Evolutionary conservation across 1,284 basidiomycete species (phyloP).

Genomic region (Phellopilus nigrolimitatus): DNA sequence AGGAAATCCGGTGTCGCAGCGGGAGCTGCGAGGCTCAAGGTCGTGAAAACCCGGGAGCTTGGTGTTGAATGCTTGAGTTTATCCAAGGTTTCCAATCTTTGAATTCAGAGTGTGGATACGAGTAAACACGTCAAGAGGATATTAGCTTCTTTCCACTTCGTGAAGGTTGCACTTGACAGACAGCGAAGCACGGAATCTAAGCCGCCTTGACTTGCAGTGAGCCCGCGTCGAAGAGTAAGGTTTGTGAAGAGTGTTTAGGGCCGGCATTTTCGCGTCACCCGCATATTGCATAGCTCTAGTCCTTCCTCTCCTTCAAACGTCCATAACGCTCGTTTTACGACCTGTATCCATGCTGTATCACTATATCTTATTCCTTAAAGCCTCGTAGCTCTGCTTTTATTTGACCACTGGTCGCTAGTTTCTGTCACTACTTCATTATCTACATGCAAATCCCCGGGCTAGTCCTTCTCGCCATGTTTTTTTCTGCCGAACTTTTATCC

Average conservation of each 20-base stretch:
- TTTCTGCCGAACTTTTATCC: conserved; percentile 65
- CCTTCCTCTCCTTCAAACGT: neutral
- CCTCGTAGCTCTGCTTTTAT: neutral
- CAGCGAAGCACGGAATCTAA: neutral
- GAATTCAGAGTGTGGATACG: too few species aligned
- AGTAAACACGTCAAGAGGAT: too few species aligned
- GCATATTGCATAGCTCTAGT: neutral
- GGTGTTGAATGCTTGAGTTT: too few species aligned
- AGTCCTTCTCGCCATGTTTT: conserved; percentile 53
- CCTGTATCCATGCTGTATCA: neutral
- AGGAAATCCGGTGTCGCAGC: too few species aligned
- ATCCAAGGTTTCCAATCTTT: too few species aligned
- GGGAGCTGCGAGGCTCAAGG: too few species aligned
- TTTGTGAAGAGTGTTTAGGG: neutral
- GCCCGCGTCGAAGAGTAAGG: neutral
- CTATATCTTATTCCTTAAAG: neutral
- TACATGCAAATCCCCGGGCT: neutral
- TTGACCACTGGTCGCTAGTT: too few species aligned
- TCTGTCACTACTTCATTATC: neutral
- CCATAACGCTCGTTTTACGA: neutral
- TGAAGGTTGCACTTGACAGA: neutral
- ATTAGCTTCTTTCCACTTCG: too few species aligned
- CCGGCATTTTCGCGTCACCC: neutral
- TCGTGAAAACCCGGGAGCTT: too few species aligned
- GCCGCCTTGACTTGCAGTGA: neutral